phyloP scores from a whole-genome alignment of 768 basidiomycete genomes.

The Glaciozyma martinii region DNA sequence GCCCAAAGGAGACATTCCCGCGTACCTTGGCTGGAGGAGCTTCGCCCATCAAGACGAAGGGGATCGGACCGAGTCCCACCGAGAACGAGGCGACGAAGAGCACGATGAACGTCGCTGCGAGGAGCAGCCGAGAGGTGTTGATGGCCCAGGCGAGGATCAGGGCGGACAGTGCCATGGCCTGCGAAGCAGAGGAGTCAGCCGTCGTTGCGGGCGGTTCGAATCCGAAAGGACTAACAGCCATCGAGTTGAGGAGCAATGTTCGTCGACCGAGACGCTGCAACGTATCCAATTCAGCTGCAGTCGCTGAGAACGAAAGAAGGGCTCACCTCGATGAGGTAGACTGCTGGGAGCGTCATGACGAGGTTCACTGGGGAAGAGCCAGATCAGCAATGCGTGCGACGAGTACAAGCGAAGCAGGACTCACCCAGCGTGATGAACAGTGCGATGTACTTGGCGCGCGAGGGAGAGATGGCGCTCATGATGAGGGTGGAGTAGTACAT shows the following conservation, averaged over 20 bases:
- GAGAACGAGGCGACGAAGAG: slow-evolving; percentile 50
- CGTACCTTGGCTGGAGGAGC: slow-evolving; percentile 70
- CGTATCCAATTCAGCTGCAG: too few relatives aligned
- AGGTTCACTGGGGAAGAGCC: slow-evolving; percentile 36
- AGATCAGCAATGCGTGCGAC: neutral
- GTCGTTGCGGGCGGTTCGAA: too few relatives aligned
- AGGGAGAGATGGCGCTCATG: slow-evolving; percentile 44
- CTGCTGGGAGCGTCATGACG: slow-evolving; percentile 43
- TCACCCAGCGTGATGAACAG: slow-evolving; percentile 25
- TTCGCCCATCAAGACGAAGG: slow-evolving; percentile 86
- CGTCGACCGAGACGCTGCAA: slow-evolving; percentile 37
- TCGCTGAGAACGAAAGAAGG: neutral
- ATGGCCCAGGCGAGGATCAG: slow-evolving; percentile 37
- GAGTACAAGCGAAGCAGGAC: neutral
- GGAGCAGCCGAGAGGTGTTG: slow-evolving; percentile 31
- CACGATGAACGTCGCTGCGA: slow-evolving; percentile 37
- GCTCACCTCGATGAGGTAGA: slow-evolving; percentile 43
- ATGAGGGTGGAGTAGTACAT: slow-evolving; percentile 88
- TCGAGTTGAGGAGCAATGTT: slow-evolving; percentile 37
- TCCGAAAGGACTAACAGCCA: slow-evolving; percentile 4
- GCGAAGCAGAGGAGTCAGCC: too few relatives aligned
- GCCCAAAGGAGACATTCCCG: slow-evolving; percentile 11
- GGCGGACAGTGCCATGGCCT: slow-evolving; percentile 36
- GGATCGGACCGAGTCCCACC: slow-evolving; percentile 79
- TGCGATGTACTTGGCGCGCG: slow-evolving; percentile 19